A percentile compares a stretch with the other conserved stretches of the same genome.
Conservation (phyloP, 1,284 basidiomycete genomes). For the Apiotrichum veenhuisii region DNA sequence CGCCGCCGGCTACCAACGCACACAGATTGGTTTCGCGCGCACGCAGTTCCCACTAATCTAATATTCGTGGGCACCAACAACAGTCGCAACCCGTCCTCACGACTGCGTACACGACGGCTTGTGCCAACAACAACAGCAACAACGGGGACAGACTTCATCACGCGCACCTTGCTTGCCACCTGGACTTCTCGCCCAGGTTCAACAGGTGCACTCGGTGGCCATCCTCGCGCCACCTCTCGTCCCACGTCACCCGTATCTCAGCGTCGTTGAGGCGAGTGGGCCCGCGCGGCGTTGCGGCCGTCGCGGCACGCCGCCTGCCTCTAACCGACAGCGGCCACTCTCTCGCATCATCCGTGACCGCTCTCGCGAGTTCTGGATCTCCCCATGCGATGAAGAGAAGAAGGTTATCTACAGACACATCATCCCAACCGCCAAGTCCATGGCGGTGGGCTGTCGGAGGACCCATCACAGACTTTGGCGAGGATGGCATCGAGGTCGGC, state of each 20-base stretch:
- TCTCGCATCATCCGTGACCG: neutral
- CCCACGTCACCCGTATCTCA: neutral
- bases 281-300: slow-evolving; percentile 4
- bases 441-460: slow-evolving; percentile 23
- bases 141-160: too few species aligned
- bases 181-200: neutral
- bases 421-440: slow-evolving; percentile 3
- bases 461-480: slow-evolving; percentile 23
- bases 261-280: slow-evolving; percentile 1
- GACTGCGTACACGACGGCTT: too few species aligned
- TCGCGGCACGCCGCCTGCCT: slow-evolving; percentile 4
- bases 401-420: neutral
- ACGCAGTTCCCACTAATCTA: too few species aligned
- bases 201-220: neutral
- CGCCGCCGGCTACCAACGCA: too few species aligned
- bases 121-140: too few species aligned
- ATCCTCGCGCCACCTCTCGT: neutral
- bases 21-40: too few species aligned
- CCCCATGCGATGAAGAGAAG: slow-evolving; percentile 11
- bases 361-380: neutral
- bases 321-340: neutral
- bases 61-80: too few species aligned
- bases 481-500: slow-evolving; percentile 19
- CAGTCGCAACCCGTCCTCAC: too few species aligned
- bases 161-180: neutral